Base-by-base conservation (phyloP, 768 basidiomycete species). In the Mycena galopus region DNA sequence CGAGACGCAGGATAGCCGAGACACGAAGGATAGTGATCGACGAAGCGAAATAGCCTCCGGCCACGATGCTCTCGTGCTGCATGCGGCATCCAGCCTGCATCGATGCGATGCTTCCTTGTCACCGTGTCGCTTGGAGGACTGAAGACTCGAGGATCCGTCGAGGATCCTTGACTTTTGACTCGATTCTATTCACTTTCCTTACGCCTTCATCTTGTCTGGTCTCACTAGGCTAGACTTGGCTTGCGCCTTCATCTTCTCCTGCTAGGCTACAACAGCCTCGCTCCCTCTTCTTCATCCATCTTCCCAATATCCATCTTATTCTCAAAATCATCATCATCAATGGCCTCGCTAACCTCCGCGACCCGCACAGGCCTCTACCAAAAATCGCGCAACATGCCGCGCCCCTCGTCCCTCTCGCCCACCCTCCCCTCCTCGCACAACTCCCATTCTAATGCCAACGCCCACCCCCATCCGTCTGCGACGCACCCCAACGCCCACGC, bases 341-440 rank as follows among this genome's bases (percentile, higher is more conserved):
- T 80, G 76, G 80, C 78, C 78, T 77, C 78, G 81, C 81, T 77
- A 77, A 80, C 79, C 78, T 78, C 75, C 78, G n/a, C 76, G 76
- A 77, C 76, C 17, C 53, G 17, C 51, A 29, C 86, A 95, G 94
- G 93, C 77, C 92, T 94, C 79, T 95, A 95, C 86, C 92, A 92
- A 87, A 95, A 94, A 88, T 90, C 91, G 74, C 90, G 91, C 81
- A 90, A 90, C 82, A 91, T 91, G 82, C 89, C 92, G 77, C 92
- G 93, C 71, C 93, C 93, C 67, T 83, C 90, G 61, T 88, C 88
- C 68, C 87, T 92, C 73, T 80, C 76, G 17, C 63, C 64, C 29
- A 29, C 69, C 75, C 72, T 67, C 32, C 27, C 63, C 67, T 74
- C 60, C 47, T 75, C 62, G 60, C 69, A 60, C 74, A 78, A 73